Evolutionary conservation across 1,284 basidiomycete species (phyloP), one percentile per base, ranked within the genome.

Genomic region (Fomitopsis schrenkii): DNA sequence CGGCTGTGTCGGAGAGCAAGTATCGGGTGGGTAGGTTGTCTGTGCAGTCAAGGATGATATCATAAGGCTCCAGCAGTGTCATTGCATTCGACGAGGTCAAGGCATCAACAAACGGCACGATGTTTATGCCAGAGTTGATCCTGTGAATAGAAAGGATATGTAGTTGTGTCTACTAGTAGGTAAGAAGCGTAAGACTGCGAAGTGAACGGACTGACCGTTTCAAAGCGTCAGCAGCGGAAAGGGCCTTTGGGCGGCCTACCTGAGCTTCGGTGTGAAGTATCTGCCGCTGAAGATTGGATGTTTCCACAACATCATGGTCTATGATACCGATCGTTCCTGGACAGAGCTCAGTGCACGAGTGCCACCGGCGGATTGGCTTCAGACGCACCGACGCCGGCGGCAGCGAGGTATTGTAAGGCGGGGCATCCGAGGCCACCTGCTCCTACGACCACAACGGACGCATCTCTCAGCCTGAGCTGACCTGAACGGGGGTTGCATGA

Each of bases 401-500:
- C 91, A 7, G 88, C 94, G 9, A 99, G 85, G 73, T 99, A 98
- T 70, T 97, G 94, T 44, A 99, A 79, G 12, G 93, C 93, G 44
- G 97, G 97, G 74, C 97, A 99, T 14, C 97, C 97, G 7, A 99
- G 82, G 3, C 97, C 97, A 0, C 97, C 97, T 2, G 96, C 97
- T 19, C 97, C 97, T 4, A 99, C 85, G 0, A 99, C 93, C 2
- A 90, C 87, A 0, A 97, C 88, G 2, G 87, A 88, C 0, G 95
- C 85, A 6, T 78, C 68, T 62, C 87, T 86, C 9, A 99, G 78
- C 68, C 87, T 91, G 22, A 95, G 74, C 76, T 99, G 97, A 28
- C 91, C 95, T 97, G 67, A 26, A 40, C 44, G 54, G 28, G 12
- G 26, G 54, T 40, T n/a, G 7, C 57, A 46, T 63, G 12, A 58